Percentiles rank a stretch among this genome's conserved stretches.
These are phyloP conservation scores for Kodamaea lidongshanica DNA, from an alignment of 805 yeast genomes.

Conservation along the genomic window DNA sequence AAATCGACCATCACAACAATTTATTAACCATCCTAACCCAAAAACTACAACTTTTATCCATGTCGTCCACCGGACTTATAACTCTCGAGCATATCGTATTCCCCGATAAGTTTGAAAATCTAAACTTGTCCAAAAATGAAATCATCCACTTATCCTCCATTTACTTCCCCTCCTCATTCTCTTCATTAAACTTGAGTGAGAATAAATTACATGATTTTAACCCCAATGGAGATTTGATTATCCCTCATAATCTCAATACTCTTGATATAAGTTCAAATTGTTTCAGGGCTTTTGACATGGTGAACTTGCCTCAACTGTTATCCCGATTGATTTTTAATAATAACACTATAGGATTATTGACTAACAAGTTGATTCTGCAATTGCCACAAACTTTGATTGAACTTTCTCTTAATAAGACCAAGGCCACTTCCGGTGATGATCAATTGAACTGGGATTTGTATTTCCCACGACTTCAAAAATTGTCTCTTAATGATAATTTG, in stretches of 20 bases:
- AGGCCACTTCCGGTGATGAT: not conserved
- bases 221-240: constrained; percentile 1
- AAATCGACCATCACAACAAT: constrained; percentile 15
- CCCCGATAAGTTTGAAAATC: constrained; percentile 12
- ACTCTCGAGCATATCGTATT: constrained; percentile 12
- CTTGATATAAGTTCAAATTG: constrained; percentile 8
- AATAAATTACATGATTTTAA: constrained; percentile 6
- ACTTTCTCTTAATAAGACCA: constrained; percentile 6
- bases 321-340: constrained; percentile 6
- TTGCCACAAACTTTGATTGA: constrained; percentile 7
- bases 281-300: constrained; percentile 5
- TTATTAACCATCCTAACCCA: constrained; percentile 14
- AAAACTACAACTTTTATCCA: constrained; percentile 13
- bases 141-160: constrained; percentile 12
- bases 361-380: constrained; percentile 1
- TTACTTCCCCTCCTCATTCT: constrained; percentile 11
- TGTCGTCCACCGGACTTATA: constrained; percentile 17
- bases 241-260: constrained; percentile 3
- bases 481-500: constrained; percentile 8
- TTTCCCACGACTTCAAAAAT: constrained; percentile 5
- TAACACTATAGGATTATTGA: constrained; percentile 3
- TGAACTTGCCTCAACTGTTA: constrained; percentile 6
- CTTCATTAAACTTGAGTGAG: constrained; percentile 7
- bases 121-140: constrained; percentile 14
- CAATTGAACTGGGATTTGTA: constrained; percentile 2